Evolutionary conservation across 2,329 filamentous ascomycete genomes (phyloP).

Genomic region (Acrocalymma vagum): DNA sequence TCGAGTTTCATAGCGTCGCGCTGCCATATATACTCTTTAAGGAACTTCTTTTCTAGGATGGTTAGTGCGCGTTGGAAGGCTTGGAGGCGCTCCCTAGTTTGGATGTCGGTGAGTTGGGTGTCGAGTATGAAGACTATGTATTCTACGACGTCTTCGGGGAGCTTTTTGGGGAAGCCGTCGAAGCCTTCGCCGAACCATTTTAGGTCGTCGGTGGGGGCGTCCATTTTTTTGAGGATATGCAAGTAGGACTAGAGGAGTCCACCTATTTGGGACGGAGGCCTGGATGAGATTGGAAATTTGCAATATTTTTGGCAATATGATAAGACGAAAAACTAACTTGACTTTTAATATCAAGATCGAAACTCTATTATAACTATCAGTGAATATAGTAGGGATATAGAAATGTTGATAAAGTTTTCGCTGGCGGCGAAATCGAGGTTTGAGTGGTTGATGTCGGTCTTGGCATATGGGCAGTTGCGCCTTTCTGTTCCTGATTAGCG

Average conservation of each 20-base stretch:
- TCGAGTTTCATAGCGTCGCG: constrained; percentile 80
- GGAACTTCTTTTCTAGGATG: constrained; percentile 68
- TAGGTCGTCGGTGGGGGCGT: constrained; percentile 60
- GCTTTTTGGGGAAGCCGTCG: constrained; percentile 69
- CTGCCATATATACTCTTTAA: constrained; percentile 96
- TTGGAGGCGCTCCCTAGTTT: constrained; percentile 72
- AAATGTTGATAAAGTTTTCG: constrained; percentile 3
- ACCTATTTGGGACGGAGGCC: too few species aligned
- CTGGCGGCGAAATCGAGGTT: constrained; percentile 26
- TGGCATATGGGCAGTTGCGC: too few species aligned
- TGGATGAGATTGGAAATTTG: too few species aligned
- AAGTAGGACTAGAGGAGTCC: too few species aligned
- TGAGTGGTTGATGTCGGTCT: constrained; percentile 23
- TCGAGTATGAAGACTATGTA: constrained; percentile 81
- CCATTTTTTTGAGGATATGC: constrained; percentile 32
- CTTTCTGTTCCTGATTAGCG: background rate
- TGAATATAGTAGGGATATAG: background rate
- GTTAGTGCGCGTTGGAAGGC: constrained; percentile 74
- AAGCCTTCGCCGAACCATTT: constrained; percentile 74
- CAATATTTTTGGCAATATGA: too few species aligned
- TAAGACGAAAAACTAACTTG: too few species aligned
- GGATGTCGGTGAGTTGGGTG: constrained; percentile 60
- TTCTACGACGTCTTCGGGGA: constrained; percentile 86
- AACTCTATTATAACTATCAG: background rate
- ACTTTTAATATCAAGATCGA: too few species aligned